These are phyloP conservation scores for Areca catechu DNA, from an alignment of 176 grass and related monocot species.

Conservation along the genomic window DNA sequence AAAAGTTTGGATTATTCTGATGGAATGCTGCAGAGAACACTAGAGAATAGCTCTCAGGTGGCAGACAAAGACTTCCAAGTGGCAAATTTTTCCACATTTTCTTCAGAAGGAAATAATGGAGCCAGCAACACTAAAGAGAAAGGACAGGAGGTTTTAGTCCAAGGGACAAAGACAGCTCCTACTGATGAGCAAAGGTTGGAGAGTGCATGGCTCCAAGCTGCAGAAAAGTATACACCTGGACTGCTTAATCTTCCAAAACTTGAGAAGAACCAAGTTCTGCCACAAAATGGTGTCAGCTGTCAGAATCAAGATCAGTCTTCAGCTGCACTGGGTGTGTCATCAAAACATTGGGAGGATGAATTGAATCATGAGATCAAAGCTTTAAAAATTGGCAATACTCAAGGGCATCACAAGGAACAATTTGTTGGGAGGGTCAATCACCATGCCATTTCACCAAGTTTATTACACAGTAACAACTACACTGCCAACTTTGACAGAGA, in stretches of 20 bases:
- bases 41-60: constrained; percentile 12
- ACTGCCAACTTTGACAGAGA: constrained; percentile 39
- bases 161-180: constrained; percentile 16
- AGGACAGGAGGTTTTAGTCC: constrained; percentile 20
- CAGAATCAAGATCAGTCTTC: constrained; percentile 25
- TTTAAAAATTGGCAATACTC: constrained; percentile 40
- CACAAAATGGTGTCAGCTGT: constrained; percentile 27
- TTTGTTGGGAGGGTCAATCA: constrained; percentile 17
- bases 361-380: constrained; percentile 46
- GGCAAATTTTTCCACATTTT: constrained; percentile 7
- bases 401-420: constrained; percentile 20
- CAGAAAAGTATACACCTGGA: constrained; percentile 38
- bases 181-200: constrained; percentile 76
- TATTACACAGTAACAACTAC: constrained; percentile 57
- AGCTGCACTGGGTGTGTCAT: constrained; percentile 18
- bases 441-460: constrained; percentile 56
- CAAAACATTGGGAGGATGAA: constrained; percentile 35
- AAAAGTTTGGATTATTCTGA: constrained; percentile 33
- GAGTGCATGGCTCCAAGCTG: constrained; percentile 65
- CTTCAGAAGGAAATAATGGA: constrained; percentile 21
- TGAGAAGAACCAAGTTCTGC: constrained; percentile 48
- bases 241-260: constrained; percentile 33
- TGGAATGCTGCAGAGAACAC: constrained; percentile 17
- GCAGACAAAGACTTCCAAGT: constrained; percentile 8
- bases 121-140: not conserved